Conservation (phyloP, 257 asterid genomes). For the Solanum ossicruentum region DNA sequence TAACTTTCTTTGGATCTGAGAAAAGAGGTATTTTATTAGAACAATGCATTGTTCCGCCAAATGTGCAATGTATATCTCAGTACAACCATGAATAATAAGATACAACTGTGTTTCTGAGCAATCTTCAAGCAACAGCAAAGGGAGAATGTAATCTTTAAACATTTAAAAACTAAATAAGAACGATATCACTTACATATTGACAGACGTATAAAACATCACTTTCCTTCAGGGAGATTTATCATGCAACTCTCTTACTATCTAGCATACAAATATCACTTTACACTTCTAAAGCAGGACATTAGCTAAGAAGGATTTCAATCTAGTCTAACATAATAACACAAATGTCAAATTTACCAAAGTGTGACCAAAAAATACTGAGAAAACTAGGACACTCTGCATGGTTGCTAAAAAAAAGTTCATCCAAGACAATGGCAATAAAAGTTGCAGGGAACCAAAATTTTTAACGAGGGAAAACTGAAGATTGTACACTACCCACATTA, state of each 20-base stretch:
- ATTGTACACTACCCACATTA: background rate
- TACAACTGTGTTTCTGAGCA: background rate
- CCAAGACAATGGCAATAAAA: background rate
- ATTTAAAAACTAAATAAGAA: background rate
- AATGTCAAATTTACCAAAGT: background rate
- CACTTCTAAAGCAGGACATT: background rate
- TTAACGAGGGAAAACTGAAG: background rate
- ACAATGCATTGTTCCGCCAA: background rate
- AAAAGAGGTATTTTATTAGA: background rate
- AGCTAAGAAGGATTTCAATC: background rate
- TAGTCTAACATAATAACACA: background rate
- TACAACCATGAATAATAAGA: background rate
- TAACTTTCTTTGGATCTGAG: slow-evolving; percentile 67
- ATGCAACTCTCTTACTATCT: background rate
- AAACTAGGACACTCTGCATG: background rate
- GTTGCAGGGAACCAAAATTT: background rate
- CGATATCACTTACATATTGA: background rate
- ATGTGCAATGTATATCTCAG: background rate
- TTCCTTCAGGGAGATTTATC: background rate
- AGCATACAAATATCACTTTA: background rate
- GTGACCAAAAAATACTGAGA: background rate
- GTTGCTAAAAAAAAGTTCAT: background rate
- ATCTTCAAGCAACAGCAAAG: background rate
- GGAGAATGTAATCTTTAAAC: background rate
- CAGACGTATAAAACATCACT: background rate